phyloP scores from a whole-genome alignment of 164 flowering plant species.

The Magnolia sinica region DNA sequence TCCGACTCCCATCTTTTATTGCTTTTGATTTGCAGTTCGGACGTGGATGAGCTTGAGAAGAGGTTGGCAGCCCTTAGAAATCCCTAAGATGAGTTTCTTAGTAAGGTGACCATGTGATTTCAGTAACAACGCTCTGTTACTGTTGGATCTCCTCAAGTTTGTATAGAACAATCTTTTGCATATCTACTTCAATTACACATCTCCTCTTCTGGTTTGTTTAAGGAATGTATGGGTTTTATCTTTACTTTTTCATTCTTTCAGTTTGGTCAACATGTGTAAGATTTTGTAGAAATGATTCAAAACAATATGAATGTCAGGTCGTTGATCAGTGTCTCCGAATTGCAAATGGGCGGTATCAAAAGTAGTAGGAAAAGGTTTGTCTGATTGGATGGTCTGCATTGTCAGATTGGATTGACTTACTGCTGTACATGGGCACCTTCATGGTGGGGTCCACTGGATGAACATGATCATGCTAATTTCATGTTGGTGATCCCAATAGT shows the following conservation, averaged over 20 bases:
- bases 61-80: slow-evolving; percentile 87
- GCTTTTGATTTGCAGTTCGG: slow-evolving; percentile 48
- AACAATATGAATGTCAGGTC: background rate
- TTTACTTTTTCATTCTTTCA: background rate
- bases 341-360: background rate
- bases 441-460: too few species aligned
- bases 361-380: too few species aligned
- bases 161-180: background rate
- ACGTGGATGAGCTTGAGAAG: slow-evolving; percentile 77
- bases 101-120: background rate
- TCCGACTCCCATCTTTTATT: background rate
- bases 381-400: too few species aligned
- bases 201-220: background rate
- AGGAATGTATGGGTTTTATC: background rate
- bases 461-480: too few species aligned
- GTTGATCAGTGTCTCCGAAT: background rate
- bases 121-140: background rate
- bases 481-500: too few species aligned
- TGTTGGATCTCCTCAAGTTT: background rate
- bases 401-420: too few species aligned
- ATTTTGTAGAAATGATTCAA: background rate
- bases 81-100: slow-evolving; percentile 26
- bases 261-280: background rate
- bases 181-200: background rate
- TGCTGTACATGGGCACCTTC: too few species aligned